These are phyloP conservation scores for Lichtheimia hyalospora DNA, from an alignment of 371 early-diverging fungal species.

Conservation along the genomic window DNA sequence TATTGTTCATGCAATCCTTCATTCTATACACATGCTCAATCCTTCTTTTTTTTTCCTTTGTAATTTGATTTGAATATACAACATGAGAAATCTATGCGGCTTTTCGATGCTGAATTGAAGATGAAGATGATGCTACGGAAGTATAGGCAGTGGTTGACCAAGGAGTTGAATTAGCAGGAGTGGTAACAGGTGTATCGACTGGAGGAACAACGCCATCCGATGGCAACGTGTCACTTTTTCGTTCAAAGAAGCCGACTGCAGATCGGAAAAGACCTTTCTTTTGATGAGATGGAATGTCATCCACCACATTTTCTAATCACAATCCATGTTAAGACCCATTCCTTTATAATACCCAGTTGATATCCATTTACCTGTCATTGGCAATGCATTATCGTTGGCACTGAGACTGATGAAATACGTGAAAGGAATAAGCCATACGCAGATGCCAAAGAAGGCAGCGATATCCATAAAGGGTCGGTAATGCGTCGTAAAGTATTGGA, in stretches of 20 bases:
- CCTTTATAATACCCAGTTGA: background rate
- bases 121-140: conserved; percentile 2
- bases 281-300: conserved; percentile 18
- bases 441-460: conserved; percentile 84
- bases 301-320: conserved; percentile 5
- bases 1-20: background rate
- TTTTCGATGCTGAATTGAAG: conserved; percentile 20
- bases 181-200: background rate
- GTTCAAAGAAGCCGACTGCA: conserved; percentile 13
- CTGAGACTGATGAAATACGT: conserved; percentile 83
- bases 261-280: conserved; percentile 22
- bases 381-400: conserved; percentile 85
- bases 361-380: conserved; percentile 30
- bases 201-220: conserved; percentile 1
- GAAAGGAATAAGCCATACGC: conserved; percentile 88
- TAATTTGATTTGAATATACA: conserved; percentile 4
- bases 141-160: conserved; percentile 1
- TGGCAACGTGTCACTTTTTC: conserved; percentile 6
- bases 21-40: background rate
- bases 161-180: background rate
- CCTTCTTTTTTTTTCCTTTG: background rate
- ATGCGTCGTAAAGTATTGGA: conserved; percentile 72
- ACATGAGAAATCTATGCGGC: background rate
- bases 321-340: background rate
- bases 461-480: conserved; percentile 73